Base-by-base conservation (phyloP, 768 basidiomycete genomes). In the Royoungia palumana region DNA sequence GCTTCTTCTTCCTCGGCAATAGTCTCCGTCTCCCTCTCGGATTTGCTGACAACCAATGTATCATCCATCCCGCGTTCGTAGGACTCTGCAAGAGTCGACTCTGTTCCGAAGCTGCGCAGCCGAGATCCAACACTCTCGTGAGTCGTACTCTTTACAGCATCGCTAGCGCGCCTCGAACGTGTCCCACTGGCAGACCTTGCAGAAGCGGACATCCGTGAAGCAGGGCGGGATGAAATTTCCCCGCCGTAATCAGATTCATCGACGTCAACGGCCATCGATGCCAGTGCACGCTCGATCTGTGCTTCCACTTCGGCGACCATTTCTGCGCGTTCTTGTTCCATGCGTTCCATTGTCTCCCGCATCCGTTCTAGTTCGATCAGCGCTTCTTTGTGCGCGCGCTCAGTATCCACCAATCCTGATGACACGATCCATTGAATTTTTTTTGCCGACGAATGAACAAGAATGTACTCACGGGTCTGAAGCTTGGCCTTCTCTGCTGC, bases 291-390 rank as follows among this genome's bases (percentile, higher is more conserved):
- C 67, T 92, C 90, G 59, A 93, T 93, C 71, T 93, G 90, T 22
- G 87, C 87, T 63, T 93, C 90, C 20, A 93, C 89, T 69, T 93
- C 90, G n/a, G 88, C 89, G 35, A 93, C 85, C 90, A 91, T 89
- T 60, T 85, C 86, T 44, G 84, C 81, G 53, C 90, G 87, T 70
- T 88, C 91, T 60, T 81, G 72, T 64, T 93, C 90, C 89, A 93
- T 91, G 61, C 70, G 81, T 37, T 90, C 88, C 88, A 93, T 93
- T 5, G 80, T 81, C 9, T 81, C 77, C 54, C 81, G 81, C 94
- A 96, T 95, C 53, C 76, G 75, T 55, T 87, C 80, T 37, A 95
- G 75, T 69, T 96, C 92, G n/a, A 74, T 45, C 64, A 85, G 72
- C 5, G 94, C 94, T 25, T 89, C 82, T 49, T 78, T 76, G 65